A percentile compares a stretch with the other conserved stretches of the same genome.
phyloP scores from a whole-genome alignment of 2,329 filamentous ascomycete genomes.

The Cladosporium sphaerospermum region DNA sequence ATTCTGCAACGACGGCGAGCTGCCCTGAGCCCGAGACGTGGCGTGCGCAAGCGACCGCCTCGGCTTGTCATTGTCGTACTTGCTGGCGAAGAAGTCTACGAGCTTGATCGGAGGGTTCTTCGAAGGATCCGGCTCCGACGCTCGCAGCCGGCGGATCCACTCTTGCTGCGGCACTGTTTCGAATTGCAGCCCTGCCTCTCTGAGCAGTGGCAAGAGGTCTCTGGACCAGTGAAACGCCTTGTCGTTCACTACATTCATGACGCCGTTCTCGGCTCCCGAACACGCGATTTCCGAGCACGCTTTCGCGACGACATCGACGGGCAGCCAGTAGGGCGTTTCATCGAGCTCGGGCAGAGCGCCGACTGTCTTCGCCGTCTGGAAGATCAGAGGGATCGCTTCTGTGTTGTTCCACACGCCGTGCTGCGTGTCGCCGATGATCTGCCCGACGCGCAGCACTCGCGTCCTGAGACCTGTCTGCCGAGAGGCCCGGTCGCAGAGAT shows the following conservation, averaged over 20 bases:
- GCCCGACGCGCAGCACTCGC: conserved; percentile 32
- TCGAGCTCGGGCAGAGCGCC: conserved; percentile 42
- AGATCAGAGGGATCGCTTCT: conserved; percentile 46
- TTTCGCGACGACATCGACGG: conserved; percentile 38
- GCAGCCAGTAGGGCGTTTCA: conserved; percentile 35
- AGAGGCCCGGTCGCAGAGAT: conserved; percentile 32
- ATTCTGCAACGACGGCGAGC: conserved; percentile 15
- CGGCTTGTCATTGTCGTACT: conserved; percentile 31
- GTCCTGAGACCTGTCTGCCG: conserved; percentile 18
- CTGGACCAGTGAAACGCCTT: conserved; percentile 46
- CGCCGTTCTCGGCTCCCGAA: conserved; percentile 16
- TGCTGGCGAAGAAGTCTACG: conserved; percentile 27
- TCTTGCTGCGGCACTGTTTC: conserved; percentile 38
- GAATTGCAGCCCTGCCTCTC: conserved; percentile 41
- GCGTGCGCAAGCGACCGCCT: conserved; percentile 47
- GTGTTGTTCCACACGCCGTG: conserved; percentile 45
- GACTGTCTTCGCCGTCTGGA: conserved; percentile 41
- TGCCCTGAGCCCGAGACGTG: conserved; percentile 30
- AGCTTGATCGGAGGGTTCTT: conserved; percentile 29
- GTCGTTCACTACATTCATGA: conserved; percentile 39
- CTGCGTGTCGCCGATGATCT: conserved; percentile 44
- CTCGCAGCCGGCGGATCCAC: conserved; percentile 42
- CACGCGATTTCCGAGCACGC: conserved; percentile 28
- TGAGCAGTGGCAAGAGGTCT: conserved; percentile 48
- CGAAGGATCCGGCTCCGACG: conserved; percentile 37